Conservation (phyloP, 208 protist species). For the Acanthamoeba healyi region DNA sequence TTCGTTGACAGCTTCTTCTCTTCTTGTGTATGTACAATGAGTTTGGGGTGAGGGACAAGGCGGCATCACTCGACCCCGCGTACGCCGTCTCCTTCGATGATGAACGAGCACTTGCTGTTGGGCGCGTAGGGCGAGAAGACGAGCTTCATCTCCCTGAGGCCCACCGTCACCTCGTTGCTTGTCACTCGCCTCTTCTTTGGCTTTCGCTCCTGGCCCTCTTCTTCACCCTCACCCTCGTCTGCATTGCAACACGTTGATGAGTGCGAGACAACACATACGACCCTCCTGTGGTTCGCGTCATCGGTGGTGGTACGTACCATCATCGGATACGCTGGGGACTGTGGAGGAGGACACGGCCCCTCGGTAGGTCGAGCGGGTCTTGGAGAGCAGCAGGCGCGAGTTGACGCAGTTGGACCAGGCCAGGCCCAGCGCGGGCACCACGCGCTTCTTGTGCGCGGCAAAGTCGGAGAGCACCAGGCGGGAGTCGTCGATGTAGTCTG, state of each 20-base stretch:
- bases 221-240: neutral
- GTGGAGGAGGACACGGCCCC: slow-evolving; percentile 8
- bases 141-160: slow-evolving; percentile 74
- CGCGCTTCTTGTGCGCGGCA: neutral
- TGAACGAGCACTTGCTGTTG: slow-evolving; percentile 64
- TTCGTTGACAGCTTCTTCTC: no score
- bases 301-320: slow-evolving; percentile 34
- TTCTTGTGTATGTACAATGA: no score
- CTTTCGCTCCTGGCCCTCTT: slow-evolving; percentile 17
- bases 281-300: no score
- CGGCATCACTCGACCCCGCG: neutral
- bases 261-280: neutral
- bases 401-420: slow-evolving; percentile 85
- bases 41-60: neutral
- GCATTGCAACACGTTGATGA: neutral
- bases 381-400: slow-evolving; percentile 78
- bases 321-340: neutral
- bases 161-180: neutral
- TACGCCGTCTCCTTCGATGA: slow-evolving; percentile 76
- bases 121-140: slow-evolving; percentile 72
- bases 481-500: slow-evolving; percentile 63
- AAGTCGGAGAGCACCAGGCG: neutral
- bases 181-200: slow-evolving; percentile 3
- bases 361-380: slow-evolving; percentile 22
- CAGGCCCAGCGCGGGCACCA: slow-evolving; percentile 84